A percentile compares a stretch with the other conserved stretches of the same genome.
These are phyloP conservation scores for Botrytis hyacinthi DNA, from an alignment of 2,329 filamentous ascomycete genomes.

Conservation along the genomic window DNA sequence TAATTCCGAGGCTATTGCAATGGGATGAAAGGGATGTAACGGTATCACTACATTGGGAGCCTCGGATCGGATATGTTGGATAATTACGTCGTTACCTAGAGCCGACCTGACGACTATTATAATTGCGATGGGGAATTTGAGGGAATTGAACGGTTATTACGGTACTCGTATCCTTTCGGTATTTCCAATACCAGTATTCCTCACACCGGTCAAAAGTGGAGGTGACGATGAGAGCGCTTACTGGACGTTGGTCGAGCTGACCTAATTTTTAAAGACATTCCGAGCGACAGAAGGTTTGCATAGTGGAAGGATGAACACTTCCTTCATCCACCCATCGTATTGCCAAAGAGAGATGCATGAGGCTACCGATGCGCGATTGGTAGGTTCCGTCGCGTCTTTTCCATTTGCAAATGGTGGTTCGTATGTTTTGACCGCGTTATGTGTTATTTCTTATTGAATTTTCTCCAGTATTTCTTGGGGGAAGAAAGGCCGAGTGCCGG, in stretches of 20 bases:
- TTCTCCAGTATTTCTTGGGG: constrained; percentile 6
- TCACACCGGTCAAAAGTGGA: constrained; percentile 5
- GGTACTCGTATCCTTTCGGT: not conserved
- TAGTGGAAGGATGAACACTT: constrained; percentile 8
- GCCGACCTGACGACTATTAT: not conserved
- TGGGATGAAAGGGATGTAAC: constrained; percentile 1
- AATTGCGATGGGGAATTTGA: constrained; percentile 5
- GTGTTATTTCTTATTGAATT: not conserved
- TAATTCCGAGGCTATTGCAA: constrained; percentile 8
- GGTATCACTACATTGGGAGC: not conserved
- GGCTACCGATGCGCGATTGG: constrained; percentile 7
- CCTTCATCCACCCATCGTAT: constrained; percentile 7
- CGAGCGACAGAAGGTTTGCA: not conserved
- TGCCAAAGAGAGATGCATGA: constrained; percentile 9
- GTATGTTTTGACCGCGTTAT: constrained; percentile 15
- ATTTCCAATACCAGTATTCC: constrained; percentile 11
- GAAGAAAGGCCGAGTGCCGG: constrained; percentile 4
- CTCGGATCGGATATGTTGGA: not conserved
- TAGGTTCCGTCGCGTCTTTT: constrained; percentile 2
- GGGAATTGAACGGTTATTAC: constrained; percentile 8
- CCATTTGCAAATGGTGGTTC: not conserved
- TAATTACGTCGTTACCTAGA: constrained; percentile 2
- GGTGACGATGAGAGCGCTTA: not conserved
- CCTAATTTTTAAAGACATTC: constrained; percentile 1
- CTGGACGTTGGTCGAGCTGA: not conserved